phyloP scores from a whole-genome alignment of 139 green algal species.

The Volvox reticuliferus region DNA sequence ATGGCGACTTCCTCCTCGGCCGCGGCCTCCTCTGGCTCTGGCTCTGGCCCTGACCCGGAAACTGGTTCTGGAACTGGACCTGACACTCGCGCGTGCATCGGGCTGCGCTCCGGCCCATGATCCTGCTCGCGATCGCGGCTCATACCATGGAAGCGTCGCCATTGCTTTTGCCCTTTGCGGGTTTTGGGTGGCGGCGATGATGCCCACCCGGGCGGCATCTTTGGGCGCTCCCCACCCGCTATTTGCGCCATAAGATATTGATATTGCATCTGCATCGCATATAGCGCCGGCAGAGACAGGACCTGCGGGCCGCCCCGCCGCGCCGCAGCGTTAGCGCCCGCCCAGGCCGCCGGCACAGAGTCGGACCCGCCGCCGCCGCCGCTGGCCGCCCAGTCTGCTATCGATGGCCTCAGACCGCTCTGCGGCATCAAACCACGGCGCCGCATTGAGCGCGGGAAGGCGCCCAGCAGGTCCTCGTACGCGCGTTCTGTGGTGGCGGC shows the following conservation, averaged over 20 bases:
- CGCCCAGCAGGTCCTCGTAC: not conserved
- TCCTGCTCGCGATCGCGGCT: no score
- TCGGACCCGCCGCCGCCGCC: not conserved
- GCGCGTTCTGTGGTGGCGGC: not conserved
- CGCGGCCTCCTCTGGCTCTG: no score
- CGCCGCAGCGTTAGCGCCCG: not conserved
- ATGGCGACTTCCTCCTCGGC: no score
- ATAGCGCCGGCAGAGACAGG: not conserved
- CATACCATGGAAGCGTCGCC: no score
- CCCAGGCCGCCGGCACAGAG: not conserved
- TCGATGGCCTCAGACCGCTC: not conserved
- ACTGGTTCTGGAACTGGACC: no score
- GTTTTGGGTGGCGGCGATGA: no score
- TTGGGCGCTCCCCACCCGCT: not conserved
- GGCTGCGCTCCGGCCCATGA: no score
- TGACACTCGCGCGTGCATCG: no score
- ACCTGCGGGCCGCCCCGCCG: not conserved
- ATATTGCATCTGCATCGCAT: not conserved
- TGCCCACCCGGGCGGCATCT: no score
- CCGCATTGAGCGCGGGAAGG: not conserved
- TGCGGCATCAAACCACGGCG: not conserved
- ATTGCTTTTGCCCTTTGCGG: no score
- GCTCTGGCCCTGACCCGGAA: no score
- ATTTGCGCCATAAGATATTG: not conserved
- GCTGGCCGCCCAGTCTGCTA: not conserved